Percentiles rank a stretch among this genome's conserved stretches.
Evolutionary conservation across 306 rosid species (phyloP).

Genomic region (Notholithocarpus densiflorus): DNA sequence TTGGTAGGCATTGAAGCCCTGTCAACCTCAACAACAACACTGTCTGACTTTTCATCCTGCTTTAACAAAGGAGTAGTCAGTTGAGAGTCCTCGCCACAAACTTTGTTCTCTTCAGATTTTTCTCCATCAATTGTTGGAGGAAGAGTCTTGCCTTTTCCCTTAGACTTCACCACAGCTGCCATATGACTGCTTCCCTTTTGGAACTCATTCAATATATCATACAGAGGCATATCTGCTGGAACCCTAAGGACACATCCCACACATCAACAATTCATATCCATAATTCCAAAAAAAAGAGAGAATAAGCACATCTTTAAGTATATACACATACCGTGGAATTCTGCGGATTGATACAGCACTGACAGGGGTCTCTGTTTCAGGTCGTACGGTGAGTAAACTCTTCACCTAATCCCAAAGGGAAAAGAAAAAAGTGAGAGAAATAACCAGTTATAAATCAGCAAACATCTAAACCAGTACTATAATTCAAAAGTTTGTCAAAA

Average conservation of each 20-base stretch:
- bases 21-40: constrained; percentile 65
- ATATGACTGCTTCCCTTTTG: constrained; percentile 98
- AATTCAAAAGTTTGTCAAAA: constrained; percentile 1
- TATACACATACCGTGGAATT: constrained; percentile 76
- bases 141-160: constrained; percentile 49
- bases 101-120: constrained; percentile 39
- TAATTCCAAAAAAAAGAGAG: constrained; percentile 1
- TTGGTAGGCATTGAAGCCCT: constrained; percentile 42
- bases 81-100: constrained; percentile 32
- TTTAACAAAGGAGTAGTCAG: constrained; percentile 75
- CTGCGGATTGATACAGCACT: constrained; percentile 92
- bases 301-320: constrained; percentile 8
- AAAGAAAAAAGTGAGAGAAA: constrained; percentile 3
- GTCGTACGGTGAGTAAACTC: constrained; percentile 92
- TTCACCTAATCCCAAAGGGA: constrained; percentile 58
- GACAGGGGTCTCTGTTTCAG: constrained; percentile 96
- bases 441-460: not conserved
- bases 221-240: constrained; percentile 97
- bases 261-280: constrained; percentile 20
- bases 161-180: constrained; percentile 92
- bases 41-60: constrained; percentile 38
- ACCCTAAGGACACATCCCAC: constrained; percentile 55
- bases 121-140: constrained; percentile 43
- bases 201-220: constrained; percentile 93
- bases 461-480: not conserved